These are phyloP conservation scores for Penicillium sp. DNA, from an alignment of 2,329 filamentous ascomycete species.

Conservation along the genomic window DNA sequence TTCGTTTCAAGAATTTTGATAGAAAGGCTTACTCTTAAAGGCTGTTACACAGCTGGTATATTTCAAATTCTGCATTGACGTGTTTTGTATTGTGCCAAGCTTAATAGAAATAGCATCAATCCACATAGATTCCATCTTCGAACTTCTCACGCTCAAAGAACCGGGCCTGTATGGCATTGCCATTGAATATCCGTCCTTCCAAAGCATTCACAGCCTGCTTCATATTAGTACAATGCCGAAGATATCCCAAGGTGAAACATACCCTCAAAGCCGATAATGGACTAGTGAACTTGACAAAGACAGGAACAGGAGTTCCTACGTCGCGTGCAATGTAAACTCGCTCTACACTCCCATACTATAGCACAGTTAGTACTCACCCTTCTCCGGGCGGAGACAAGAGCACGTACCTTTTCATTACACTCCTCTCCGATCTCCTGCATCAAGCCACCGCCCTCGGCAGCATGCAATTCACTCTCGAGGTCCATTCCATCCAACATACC, in stretches of 20 bases:
- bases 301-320: constrained; percentile 55
- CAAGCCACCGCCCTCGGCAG: constrained; percentile 59
- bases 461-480: constrained; percentile 71
- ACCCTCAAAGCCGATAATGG: constrained; percentile 80
- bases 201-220: constrained; percentile 80
- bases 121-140: constrained; percentile 61
- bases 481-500: constrained; percentile 88
- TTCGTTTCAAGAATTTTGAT: neutral
- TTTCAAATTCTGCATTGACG: neutral
- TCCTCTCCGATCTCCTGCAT: constrained; percentile 96
- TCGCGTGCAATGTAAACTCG: constrained; percentile 70
- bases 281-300: constrained; percentile 92
- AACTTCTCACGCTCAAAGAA: constrained; percentile 85
- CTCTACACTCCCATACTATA: constrained; percentile 77
- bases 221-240: neutral
- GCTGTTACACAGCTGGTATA: neutral
- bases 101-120: constrained; percentile 12
- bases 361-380: neutral
- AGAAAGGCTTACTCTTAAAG: neutral
- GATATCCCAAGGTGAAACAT: constrained; percentile 39
- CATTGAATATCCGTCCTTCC: constrained; percentile 83
- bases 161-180: constrained; percentile 74
- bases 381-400: neutral
- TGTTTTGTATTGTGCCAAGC: neutral
- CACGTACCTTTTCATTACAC: constrained; percentile 72